Conservation (phyloP, 371 early-diverging fungal species). For the Mortierella polycephala region DNA sequence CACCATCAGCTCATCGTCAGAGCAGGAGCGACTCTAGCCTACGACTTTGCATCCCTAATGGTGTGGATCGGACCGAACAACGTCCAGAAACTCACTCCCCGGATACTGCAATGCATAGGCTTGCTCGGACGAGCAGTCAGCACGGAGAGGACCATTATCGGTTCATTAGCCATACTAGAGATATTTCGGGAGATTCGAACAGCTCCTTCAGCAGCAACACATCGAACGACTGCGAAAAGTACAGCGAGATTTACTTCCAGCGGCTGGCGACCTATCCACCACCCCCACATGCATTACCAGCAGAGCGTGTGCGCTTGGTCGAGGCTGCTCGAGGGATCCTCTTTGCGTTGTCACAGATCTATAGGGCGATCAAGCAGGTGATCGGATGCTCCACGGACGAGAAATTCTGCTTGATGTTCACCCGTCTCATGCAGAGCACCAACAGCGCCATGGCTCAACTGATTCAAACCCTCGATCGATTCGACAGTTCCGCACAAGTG, state of each 20-base stretch:
- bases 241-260: conserved; percentile 49
- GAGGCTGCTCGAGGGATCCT: conserved; percentile 53
- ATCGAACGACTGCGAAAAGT: conserved; percentile 49
- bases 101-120: conserved; percentile 21
- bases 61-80: conserved; percentile 13
- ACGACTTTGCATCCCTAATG: conserved; percentile 28
- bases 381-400: conserved; percentile 46
- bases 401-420: conserved; percentile 30
- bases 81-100: conserved; percentile 18
- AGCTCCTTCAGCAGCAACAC: conserved; percentile 41
- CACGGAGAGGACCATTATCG: conserved; percentile 49
- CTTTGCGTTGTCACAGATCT: conserved; percentile 50
- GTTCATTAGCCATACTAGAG: conserved; percentile 45
- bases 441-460: conserved; percentile 36
- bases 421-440: conserved; percentile 36
- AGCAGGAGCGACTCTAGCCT: conserved; percentile 42
- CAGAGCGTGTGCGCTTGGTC: conserved; percentile 34
- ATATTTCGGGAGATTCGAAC: conserved; percentile 45
- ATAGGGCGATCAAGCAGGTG: conserved; percentile 50
- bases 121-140: conserved; percentile 25
- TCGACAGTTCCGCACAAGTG: conserved; percentile 41
- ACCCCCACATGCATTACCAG: conserved; percentile 22
- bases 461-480: conserved; percentile 46
- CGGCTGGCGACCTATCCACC: conserved; percentile 38
- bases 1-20: conserved; percentile 26